A percentile compares a stretch with the other conserved stretches of the same genome.
Evolutionary conservation across 2,329 filamentous ascomycete genomes (phyloP).

Genomic region (Chaetoscypha palmicola): DNA sequence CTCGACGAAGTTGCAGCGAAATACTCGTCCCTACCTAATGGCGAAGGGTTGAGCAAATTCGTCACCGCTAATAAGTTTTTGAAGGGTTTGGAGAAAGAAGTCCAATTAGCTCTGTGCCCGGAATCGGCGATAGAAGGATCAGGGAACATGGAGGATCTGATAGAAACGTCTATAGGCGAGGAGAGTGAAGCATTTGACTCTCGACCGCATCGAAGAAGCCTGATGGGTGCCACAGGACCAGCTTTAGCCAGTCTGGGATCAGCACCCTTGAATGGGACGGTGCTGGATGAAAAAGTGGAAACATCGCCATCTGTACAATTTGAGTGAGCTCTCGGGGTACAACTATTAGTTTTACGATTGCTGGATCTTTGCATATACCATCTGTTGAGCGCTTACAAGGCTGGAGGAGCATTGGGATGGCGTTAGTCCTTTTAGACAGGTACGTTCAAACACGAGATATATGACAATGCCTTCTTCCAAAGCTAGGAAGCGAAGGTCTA

Average conservation of each 20-base stretch:
- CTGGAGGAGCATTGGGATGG: conserved; percentile 25
- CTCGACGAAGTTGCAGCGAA: conserved; percentile 60
- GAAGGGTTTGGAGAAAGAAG: conserved; percentile 39
- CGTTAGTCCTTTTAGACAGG: conserved; percentile 23
- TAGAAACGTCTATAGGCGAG: conserved; percentile 36
- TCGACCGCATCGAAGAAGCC: conserved; percentile 47
- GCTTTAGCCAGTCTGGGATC: conserved; percentile 40
- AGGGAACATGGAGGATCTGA: conserved; percentile 28
- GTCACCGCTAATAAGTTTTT: conserved; percentile 45
- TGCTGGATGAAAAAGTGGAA: conserved; percentile 13
- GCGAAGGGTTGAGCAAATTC: conserved; percentile 47
- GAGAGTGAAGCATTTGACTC: conserved; percentile 50
- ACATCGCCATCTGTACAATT: conserved; percentile 18
- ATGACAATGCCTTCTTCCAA: not conserved
- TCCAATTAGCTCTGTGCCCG: conserved; percentile 29
- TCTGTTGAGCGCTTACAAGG: conserved; percentile 19
- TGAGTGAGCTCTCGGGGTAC: conserved; percentile 14
- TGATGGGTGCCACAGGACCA: conserved; percentile 40
- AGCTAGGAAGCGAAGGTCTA: not conserved
- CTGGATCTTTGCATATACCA: conserved; percentile 17
- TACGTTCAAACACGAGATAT: conserved; percentile 15
- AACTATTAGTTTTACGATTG: conserved; percentile 3
- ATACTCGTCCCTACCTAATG: conserved; percentile 44
- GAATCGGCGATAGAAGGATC: conserved; percentile 24
- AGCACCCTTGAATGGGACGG: conserved; percentile 37